A percentile compares a stretch with the other conserved stretches of the same genome.
phyloP scores from a whole-genome alignment of 352 stramenopile genomes.

The Pythium dissotocum region DNA sequence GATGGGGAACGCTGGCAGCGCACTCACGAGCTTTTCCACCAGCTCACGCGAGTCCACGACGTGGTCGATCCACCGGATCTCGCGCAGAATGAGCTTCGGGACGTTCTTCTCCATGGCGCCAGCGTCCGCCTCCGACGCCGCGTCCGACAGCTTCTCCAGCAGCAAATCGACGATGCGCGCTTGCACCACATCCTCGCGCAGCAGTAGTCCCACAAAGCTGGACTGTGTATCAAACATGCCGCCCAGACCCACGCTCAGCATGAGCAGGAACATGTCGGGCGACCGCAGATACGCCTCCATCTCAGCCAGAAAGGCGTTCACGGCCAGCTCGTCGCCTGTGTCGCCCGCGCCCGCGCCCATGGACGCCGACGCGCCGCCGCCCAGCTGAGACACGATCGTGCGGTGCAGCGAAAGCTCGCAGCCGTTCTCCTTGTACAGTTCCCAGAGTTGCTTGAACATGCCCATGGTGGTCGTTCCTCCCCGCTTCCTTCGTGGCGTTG shows the following conservation, averaged over 20 bases:
- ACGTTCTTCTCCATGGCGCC: conserved; percentile 50
- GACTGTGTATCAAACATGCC: conserved; percentile 43
- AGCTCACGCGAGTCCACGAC: conserved; percentile 47
- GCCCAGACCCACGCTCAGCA: conserved; percentile 48
- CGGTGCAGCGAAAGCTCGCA: conserved; percentile 40
- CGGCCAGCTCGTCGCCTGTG: conserved; percentile 25
- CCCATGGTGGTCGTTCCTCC: conserved; percentile 25
- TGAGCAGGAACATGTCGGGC: conserved; percentile 41
- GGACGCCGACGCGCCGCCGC: background rate
- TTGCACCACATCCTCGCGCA: conserved; percentile 55
- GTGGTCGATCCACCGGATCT: conserved; percentile 63
- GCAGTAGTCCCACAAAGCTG: conserved; percentile 59
- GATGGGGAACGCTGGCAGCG: conserved; percentile 45
- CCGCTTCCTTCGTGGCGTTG: background rate
- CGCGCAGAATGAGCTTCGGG: conserved; percentile 62
- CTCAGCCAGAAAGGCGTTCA: conserved; percentile 36
- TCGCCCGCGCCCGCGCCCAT: conserved; percentile 13
- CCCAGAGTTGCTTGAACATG: conserved; percentile 42
- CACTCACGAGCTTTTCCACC: conserved; percentile 49
- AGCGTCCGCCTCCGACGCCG: conserved; percentile 37
- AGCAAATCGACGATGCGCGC: conserved; percentile 44
- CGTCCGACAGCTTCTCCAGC: conserved; percentile 57
- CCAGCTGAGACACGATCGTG: conserved; percentile 33
- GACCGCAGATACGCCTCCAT: conserved; percentile 41
- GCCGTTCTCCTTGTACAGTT: conserved; percentile 48